phyloP scores from a whole-genome alignment of 2,329 filamentous ascomycete species.

The Xenosphaeropsis pyriputrescens region DNA sequence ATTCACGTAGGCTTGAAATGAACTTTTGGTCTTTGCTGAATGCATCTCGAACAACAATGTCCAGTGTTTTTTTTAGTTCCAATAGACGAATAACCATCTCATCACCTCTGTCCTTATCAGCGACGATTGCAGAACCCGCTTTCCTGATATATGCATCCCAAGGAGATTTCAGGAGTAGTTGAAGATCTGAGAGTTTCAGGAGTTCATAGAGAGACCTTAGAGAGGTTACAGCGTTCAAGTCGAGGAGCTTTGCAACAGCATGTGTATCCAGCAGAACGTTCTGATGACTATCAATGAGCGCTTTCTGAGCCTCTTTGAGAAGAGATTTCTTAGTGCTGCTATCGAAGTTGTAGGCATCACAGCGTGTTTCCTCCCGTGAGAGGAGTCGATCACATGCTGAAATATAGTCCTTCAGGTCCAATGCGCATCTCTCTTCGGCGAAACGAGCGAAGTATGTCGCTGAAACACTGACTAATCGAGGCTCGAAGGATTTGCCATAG shows the following conservation, averaged over 20 bases:
- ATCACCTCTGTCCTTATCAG: slow-evolving; percentile 62
- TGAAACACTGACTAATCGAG: slow-evolving; percentile 53
- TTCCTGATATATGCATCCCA: slow-evolving; percentile 70
- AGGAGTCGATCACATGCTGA: slow-evolving; percentile 54
- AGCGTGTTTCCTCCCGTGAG: slow-evolving; percentile 56
- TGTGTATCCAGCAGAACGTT: slow-evolving; percentile 48
- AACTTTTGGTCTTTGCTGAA: slow-evolving; percentile 70
- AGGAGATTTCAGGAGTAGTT: slow-evolving; percentile 51
- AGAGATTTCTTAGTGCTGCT: slow-evolving; percentile 68
- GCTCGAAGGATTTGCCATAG: slow-evolving; percentile 71
- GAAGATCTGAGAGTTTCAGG: slow-evolving; percentile 56
- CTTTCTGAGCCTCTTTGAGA: slow-evolving; percentile 56
- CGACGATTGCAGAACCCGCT: slow-evolving; percentile 64
- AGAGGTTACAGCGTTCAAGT: slow-evolving; percentile 52
- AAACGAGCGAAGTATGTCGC: slow-evolving; percentile 54
- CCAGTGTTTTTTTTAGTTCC: slow-evolving; percentile 64
- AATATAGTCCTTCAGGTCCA: slow-evolving; percentile 62
- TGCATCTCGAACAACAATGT: slow-evolving; percentile 60
- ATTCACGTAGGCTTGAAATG: slow-evolving; percentile 64
- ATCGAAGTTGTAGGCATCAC: slow-evolving; percentile 70
- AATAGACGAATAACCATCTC: slow-evolving; percentile 80
- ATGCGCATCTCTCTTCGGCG: slow-evolving; percentile 47
- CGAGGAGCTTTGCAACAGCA: slow-evolving; percentile 59
- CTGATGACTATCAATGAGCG: slow-evolving; percentile 55
- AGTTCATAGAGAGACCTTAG: slow-evolving; percentile 67